phyloP scores from a whole-genome alignment of 2,329 filamentous ascomycete genomes.

The Aspergillus calidoustus region DNA sequence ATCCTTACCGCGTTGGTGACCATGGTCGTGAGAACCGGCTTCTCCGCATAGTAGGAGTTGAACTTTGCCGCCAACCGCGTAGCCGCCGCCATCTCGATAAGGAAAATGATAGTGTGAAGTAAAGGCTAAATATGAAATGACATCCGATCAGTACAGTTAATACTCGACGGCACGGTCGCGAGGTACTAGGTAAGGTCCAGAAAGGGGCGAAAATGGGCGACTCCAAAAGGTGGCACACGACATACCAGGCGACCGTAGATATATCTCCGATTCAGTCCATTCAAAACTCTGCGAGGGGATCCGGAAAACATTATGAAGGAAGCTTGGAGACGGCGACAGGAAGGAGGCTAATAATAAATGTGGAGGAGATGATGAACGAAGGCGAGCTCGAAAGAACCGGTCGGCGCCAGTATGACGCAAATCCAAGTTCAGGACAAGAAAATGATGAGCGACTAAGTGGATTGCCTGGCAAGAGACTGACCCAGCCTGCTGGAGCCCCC shows the following conservation, averaged over 20 bases:
- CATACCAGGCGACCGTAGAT: constrained; percentile 52
- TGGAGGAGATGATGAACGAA: constrained; percentile 28
- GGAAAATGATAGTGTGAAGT: constrained; percentile 79
- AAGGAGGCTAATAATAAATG: constrained; percentile 22
- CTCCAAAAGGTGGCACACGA: constrained; percentile 13
- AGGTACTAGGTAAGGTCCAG: neutral
- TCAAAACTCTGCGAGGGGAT: constrained; percentile 46
- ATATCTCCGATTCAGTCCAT: constrained; percentile 53
- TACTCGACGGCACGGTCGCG: neutral
- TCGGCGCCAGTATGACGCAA: constrained; percentile 47
- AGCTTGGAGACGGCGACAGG: constrained; percentile 2
- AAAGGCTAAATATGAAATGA: constrained; percentile 67
- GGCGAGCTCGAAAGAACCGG: constrained; percentile 30
- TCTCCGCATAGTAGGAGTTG: constrained; percentile 90
- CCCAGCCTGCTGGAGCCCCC: constrained; percentile 10
- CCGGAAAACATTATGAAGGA: constrained; percentile 46
- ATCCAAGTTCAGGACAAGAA: constrained; percentile 21
- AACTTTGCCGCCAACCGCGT: constrained; percentile 83
- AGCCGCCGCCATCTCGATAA: constrained; percentile 86
- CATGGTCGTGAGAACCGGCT: constrained; percentile 98
- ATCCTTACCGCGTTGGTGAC: constrained; percentile 84
- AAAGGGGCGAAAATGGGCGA: neutral
- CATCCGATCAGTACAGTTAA: constrained; percentile 11
- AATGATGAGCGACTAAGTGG: constrained; percentile 13
- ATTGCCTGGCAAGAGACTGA: constrained; percentile 1